These are phyloP conservation scores for Zopfia rhizophila DNA, from an alignment of 2,329 filamentous ascomycete species.

Conservation along the genomic window DNA sequence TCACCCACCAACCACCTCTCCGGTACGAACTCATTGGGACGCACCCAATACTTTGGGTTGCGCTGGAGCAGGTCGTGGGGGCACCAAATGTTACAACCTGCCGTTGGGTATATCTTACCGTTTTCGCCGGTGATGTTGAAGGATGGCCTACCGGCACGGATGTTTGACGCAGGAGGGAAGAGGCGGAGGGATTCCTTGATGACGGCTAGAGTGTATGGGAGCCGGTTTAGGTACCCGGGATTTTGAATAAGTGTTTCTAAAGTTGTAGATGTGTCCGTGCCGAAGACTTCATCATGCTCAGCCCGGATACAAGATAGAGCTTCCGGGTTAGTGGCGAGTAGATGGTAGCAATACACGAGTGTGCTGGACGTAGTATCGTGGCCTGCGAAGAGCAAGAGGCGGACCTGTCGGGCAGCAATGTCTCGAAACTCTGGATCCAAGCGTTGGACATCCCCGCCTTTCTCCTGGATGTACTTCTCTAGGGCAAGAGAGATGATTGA, in stretches of 20 bases:
- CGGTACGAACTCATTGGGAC: slow-evolving; percentile 29
- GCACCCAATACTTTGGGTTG: slow-evolving; percentile 24
- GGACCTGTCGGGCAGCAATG: slow-evolving; percentile 36
- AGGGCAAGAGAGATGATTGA: slow-evolving; percentile 16
- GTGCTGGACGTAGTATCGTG: slow-evolving; percentile 49
- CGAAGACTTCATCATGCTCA: slow-evolving; percentile 46
- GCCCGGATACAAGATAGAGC: slow-evolving; percentile 30
- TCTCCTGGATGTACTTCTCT: slow-evolving; percentile 9
- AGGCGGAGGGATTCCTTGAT: slow-evolving; percentile 50
- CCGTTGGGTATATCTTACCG: slow-evolving; percentile 26
- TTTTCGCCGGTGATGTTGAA: slow-evolving; percentile 22
- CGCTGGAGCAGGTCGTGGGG: slow-evolving; percentile 21
- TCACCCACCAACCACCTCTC: slow-evolving; percentile 30
- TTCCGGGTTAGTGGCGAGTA: slow-evolving; percentile 38
- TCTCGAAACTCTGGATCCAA: slow-evolving; percentile 31
- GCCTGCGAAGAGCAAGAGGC: slow-evolving; percentile 47
- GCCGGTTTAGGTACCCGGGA: slow-evolving; percentile 41
- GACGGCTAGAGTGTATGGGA: slow-evolving; percentile 43
- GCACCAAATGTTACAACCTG: slow-evolving; percentile 18
- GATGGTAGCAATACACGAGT: slow-evolving; percentile 41
- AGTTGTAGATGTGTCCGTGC: slow-evolving; percentile 22
- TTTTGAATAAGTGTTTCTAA: slow-evolving; percentile 25
- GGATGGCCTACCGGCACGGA: slow-evolving; percentile 23
- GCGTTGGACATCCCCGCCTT: background rate
- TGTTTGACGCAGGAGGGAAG: slow-evolving; percentile 46